phyloP scores from a whole-genome alignment of 176 grass and related monocot genomes.

The Carex myosuroides region DNA sequence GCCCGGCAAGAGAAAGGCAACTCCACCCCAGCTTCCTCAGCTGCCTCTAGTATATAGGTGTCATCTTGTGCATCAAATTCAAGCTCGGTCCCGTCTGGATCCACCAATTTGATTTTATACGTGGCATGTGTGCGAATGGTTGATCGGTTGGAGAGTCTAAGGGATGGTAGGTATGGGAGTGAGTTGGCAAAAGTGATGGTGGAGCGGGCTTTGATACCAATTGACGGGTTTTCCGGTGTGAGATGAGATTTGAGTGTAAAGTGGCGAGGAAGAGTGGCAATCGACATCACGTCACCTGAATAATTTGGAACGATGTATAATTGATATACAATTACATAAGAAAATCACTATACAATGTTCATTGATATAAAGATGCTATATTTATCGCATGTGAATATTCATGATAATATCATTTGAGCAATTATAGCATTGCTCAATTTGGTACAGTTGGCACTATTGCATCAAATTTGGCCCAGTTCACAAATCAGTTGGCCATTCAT shows the following conservation, averaged over 20 bases:
- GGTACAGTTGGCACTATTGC: background rate
- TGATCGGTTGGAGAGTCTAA: constrained; percentile 23
- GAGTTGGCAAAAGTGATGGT: background rate
- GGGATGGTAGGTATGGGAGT: background rate
- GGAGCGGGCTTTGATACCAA: background rate
- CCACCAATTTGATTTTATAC: constrained; percentile 67
- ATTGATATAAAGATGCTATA: background rate
- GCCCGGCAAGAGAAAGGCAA: constrained; percentile 76
- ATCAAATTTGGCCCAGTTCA: background rate
- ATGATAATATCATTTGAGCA: background rate
- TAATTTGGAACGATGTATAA: background rate
- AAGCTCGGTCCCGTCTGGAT: constrained; percentile 38
- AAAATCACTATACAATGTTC: background rate
- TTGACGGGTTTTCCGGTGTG: constrained; percentile 14
- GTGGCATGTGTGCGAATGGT: constrained; percentile 20
- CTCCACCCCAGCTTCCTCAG: constrained; percentile 58
- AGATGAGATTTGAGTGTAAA: constrained; percentile 7
- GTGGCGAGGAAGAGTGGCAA: background rate
- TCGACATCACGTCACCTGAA: constrained; percentile 6
- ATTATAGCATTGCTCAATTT: background rate
- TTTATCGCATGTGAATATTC: background rate
- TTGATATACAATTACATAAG: background rate
- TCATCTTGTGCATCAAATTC: constrained; percentile 70
- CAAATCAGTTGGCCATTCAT: background rate
- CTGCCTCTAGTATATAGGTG: constrained; percentile 59